phyloP scores from a whole-genome alignment of 208 protist genomes.

The Trypanosoma congolense region DNA sequence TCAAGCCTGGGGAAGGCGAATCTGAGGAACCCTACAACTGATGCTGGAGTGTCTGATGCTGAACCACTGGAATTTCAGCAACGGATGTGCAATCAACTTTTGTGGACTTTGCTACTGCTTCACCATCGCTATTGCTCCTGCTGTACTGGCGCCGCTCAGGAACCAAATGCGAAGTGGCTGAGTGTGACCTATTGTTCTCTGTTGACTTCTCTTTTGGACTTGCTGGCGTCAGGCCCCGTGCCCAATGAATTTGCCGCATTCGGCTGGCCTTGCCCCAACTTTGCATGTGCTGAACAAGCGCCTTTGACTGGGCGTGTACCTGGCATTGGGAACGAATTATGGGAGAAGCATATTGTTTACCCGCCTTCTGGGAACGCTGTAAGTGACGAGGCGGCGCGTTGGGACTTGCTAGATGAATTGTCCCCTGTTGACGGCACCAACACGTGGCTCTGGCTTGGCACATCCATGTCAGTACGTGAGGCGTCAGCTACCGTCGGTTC shows the following conservation, averaged over 20 bases:
- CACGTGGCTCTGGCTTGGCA: slow-evolving; percentile 61
- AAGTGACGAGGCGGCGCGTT: slow-evolving; percentile 9
- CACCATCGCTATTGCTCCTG: slow-evolving; percentile 16
- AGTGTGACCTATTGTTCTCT: slow-evolving; percentile 5
- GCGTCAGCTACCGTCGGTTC: slow-evolving; percentile 4
- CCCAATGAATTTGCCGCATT: slow-evolving; percentile 23
- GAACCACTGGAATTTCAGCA: not conserved
- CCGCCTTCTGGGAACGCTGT: not conserved
- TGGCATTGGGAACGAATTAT: not conserved
- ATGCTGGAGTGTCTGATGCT: too few species aligned
- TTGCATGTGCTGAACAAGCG: too few species aligned
- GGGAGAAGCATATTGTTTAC: slow-evolving; percentile 2
- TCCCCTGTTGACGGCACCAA: slow-evolving; percentile 11
- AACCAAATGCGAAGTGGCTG: not conserved
- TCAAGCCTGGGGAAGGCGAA: not conserved
- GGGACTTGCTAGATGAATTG: slow-evolving; percentile 51
- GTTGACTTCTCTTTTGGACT: slow-evolving; percentile 20
- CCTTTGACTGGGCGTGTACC: too few species aligned
- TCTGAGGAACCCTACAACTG: not conserved
- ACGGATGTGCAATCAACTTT: slow-evolving; percentile 2
- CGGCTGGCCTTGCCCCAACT: slow-evolving; percentile 11
- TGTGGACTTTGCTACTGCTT: slow-evolving; percentile 22
- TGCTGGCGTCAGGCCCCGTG: slow-evolving; percentile 19
- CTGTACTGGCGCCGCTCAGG: not conserved
- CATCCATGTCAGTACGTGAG: slow-evolving; percentile 31